These are phyloP conservation scores for Populus nigra DNA, from an alignment of 345 rosid species.

Conservation along the genomic window DNA sequence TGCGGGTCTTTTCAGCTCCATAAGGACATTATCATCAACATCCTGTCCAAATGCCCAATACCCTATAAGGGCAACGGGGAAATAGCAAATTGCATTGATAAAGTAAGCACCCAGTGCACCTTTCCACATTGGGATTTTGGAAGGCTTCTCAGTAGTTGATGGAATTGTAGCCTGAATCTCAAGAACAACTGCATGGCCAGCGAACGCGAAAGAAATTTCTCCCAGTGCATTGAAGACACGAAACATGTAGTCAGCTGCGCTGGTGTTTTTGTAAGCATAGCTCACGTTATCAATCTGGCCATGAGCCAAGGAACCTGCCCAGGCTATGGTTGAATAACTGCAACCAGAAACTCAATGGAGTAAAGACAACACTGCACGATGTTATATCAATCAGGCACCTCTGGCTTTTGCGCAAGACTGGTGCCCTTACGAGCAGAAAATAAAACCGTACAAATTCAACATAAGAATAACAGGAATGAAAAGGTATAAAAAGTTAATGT, in stretches of 20 bases:
- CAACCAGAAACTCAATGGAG: neutral
- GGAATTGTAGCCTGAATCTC: constrained; percentile 98
- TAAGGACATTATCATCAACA: constrained; percentile 79
- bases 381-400: neutral
- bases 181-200: constrained; percentile 87
- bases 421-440: neutral
- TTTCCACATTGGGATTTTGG: constrained; percentile 86
- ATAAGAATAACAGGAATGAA: neutral
- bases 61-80: constrained; percentile 87
- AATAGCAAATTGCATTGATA: constrained; percentile 81
- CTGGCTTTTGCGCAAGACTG: neutral
- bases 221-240: constrained; percentile 82
- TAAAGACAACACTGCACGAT: neutral
- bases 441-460: neutral
- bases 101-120: constrained; percentile 81
- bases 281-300: constrained; percentile 61
- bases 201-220: constrained; percentile 81
- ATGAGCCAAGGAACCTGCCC: constrained; percentile 68
- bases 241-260: constrained; percentile 53
- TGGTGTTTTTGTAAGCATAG: constrained; percentile 55
- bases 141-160: constrained; percentile 79
- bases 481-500: neutral
- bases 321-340: constrained; percentile 94
- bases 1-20: constrained; percentile 53
- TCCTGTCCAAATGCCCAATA: constrained; percentile 82